Evolutionary conservation across 768 basidiomycete species (phyloP).

Genomic region (Russula sp.): DNA sequence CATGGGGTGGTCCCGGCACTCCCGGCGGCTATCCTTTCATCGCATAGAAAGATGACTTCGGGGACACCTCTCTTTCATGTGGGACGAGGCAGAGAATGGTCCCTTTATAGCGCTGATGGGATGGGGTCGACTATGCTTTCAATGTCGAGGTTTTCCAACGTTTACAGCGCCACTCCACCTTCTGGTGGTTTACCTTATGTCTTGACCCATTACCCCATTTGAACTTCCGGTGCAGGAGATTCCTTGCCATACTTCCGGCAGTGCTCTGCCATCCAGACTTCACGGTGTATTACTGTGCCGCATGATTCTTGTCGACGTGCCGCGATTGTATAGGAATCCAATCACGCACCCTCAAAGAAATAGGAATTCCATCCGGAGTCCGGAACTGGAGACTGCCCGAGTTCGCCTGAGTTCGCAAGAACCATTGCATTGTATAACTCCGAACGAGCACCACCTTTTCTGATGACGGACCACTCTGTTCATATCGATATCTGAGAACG

Average conservation of each 20-base stretch:
- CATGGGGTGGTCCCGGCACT: no score
- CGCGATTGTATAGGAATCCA: neutral
- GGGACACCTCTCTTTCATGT: neutral
- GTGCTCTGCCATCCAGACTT: neutral
- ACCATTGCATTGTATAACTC: neutral
- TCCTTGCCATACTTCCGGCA: neutral
- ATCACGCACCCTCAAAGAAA: neutral
- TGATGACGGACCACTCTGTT: constrained; percentile 6
- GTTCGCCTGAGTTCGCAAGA: constrained; percentile 5
- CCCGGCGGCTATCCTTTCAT: no score
- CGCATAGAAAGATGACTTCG: neutral
- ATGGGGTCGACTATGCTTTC: neutral
- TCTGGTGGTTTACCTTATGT: neutral
- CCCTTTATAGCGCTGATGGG: neutral
- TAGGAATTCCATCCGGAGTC: neutral
- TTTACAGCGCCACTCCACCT: neutral
- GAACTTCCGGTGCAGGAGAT: neutral
- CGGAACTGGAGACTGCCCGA: neutral
- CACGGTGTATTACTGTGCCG: neutral
- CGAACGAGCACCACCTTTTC: constrained; percentile 2
- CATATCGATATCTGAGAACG: constrained; percentile 20
- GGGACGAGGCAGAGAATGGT: neutral
- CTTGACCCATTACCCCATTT: neutral
- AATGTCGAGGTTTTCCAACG: neutral
- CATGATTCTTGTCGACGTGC: neutral